A percentile compares a stretch with the other conserved stretches of the same genome.
phyloP scores from a whole-genome alignment of 306 rosid genomes.

The Rubus parviflorus region DNA sequence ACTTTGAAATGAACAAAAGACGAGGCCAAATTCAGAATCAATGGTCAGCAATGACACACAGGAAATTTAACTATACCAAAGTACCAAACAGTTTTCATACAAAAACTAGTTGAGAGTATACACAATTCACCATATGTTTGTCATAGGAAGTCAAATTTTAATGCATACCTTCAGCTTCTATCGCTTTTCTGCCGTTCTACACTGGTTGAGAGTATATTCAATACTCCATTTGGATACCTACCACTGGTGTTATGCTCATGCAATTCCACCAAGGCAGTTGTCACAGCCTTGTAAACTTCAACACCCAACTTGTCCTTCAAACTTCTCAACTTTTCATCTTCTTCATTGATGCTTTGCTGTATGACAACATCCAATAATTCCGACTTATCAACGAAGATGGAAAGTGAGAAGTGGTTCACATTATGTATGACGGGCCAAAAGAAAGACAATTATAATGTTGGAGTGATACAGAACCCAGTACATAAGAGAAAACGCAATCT shows the following conservation, averaged over 20 bases:
- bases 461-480: not conserved
- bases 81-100: not conserved
- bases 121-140: not conserved
- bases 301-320: conserved; percentile 17
- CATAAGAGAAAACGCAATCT: not conserved
- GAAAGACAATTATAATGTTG: not conserved
- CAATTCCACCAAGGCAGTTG: conserved; percentile 20
- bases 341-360: not conserved
- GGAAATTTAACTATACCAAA: not conserved
- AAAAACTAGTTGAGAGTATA: not conserved
- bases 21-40: not conserved
- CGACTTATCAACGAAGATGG: not conserved
- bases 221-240: not conserved
- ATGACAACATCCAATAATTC: not conserved
- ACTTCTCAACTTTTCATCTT: conserved; percentile 11
- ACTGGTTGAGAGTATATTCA: not conserved
- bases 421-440: not conserved
- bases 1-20: not conserved
- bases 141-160: not conserved
- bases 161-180: not conserved
- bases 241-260: conserved; percentile 11
- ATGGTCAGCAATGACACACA: not conserved
- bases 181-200: not conserved
- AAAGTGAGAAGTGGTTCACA: not conserved
- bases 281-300: not conserved